These are phyloP conservation scores for Babesia microti DNA, from an alignment of 169 alveolate genomes.

Conservation along the genomic window DNA sequence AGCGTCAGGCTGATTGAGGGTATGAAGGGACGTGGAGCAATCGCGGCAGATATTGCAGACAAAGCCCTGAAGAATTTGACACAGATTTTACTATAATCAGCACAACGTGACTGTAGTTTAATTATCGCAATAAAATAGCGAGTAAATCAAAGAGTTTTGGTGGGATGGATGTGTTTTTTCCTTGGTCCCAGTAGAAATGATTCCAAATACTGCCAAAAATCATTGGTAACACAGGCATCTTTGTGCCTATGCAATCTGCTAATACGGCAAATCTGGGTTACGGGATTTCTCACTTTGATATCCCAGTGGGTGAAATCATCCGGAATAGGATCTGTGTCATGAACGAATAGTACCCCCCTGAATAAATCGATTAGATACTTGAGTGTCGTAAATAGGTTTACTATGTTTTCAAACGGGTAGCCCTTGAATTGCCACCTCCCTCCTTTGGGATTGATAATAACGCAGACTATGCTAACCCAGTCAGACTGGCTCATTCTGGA, in stretches of 20 bases:
- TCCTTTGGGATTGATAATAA: slow-evolving; percentile 48
- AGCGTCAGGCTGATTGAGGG: too few relatives aligned
- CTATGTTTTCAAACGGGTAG: slow-evolving; percentile 52
- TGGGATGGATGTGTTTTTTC: slow-evolving; percentile 15
- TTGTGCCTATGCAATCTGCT: slow-evolving; percentile 41
- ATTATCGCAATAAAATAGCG: too few relatives aligned
- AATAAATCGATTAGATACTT: slow-evolving; percentile 12
- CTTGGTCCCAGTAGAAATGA: slow-evolving; percentile 39
- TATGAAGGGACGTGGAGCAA: too few relatives aligned
- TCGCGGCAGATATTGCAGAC: too few relatives aligned
- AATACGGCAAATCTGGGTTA: slow-evolving; percentile 29
- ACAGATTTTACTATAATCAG: too few relatives aligned
- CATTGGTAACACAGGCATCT: slow-evolving; percentile 42
- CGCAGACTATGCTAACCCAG: slow-evolving; percentile 63
- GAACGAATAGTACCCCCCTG: slow-evolving; percentile 34
- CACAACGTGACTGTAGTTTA: too few relatives aligned
- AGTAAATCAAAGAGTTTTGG: slow-evolving; percentile 14
- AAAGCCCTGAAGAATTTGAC: too few relatives aligned
- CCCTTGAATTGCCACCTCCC: slow-evolving; percentile 48
- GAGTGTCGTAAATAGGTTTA: slow-evolving; percentile 50
- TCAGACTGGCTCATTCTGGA: slow-evolving; percentile 45
- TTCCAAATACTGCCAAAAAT: slow-evolving; percentile 45
- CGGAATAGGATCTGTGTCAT: slow-evolving; percentile 40
- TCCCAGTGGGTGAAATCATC: slow-evolving; percentile 43
- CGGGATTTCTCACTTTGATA: slow-evolving; percentile 14